Conservation (phyloP, 495 filamentous ascomycete genomes). For the Daldinia loculata region DNA sequence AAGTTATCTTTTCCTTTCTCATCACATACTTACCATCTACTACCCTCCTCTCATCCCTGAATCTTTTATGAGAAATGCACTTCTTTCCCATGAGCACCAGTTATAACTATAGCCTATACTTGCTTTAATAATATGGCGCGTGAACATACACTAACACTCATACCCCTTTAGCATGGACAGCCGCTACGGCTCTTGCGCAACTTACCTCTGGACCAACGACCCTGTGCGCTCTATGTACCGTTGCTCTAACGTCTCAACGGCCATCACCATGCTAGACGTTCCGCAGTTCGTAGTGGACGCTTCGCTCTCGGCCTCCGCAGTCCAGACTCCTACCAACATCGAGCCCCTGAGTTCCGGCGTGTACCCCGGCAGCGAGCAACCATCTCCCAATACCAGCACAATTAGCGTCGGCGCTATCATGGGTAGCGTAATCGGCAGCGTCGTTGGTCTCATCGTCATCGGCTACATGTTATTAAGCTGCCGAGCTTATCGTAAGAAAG, state of each 20-base stretch:
- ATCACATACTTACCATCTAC: neutral
- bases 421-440: constrained; percentile 45
- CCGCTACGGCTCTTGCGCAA: constrained; percentile 44
- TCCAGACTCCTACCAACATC: neutral
- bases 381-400: neutral
- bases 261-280: constrained; percentile 46
- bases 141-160: neutral
- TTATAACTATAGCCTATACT: neutral
- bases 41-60: neutral
- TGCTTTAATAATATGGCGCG: neutral
- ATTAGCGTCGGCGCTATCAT: constrained; percentile 34
- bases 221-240: constrained; percentile 49
- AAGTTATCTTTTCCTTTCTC: constrained; percentile 17
- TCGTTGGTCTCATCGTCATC: constrained; percentile 28
- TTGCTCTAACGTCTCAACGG: constrained; percentile 38
- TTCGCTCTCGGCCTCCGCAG: neutral
- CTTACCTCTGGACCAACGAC: constrained; percentile 49
- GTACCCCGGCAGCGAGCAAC: constrained; percentile 3
- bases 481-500: neutral
- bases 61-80: neutral
- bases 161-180: constrained; percentile 11
- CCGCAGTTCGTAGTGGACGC: constrained; percentile 46
- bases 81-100: neutral
- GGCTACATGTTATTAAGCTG: constrained; percentile 5
- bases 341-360: neutral